A percentile compares a stretch with the other conserved stretches of the same genome.
Conservation (phyloP, 148 eudicot species). For the Cornus suecica region DNA sequence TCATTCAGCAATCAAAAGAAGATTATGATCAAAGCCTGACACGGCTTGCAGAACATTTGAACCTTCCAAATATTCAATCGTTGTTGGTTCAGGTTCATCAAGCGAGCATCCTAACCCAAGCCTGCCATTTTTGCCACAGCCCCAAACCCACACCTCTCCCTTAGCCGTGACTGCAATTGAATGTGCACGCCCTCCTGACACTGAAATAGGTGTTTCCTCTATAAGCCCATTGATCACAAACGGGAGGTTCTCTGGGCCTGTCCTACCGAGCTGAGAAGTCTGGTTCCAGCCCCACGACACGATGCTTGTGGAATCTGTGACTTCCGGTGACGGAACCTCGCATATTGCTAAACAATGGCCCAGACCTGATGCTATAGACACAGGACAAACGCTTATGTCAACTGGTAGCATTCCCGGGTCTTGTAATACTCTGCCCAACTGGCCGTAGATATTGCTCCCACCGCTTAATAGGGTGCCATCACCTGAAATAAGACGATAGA, state of each 20-base stretch:
- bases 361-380: conserved; percentile 68
- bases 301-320: conserved; percentile 19
- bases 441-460: conserved; percentile 83
- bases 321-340: conserved; percentile 23
- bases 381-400: conserved; percentile 43
- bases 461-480: conserved; percentile 76
- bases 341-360: conserved; percentile 89
- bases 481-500: conserved; percentile 35
- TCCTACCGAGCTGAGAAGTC: conserved; percentile 82
- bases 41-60: conserved; percentile 70
- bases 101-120: conserved; percentile 87
- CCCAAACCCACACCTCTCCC: conserved; percentile 82
- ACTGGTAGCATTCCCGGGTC: conserved; percentile 61
- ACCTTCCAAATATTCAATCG: conserved; percentile 55
- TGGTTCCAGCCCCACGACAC: conserved; percentile 97
- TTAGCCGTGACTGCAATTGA: conserved; percentile 59
- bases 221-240: conserved; percentile 42
- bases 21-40: conserved; percentile 87
- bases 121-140: conserved; percentile 90
- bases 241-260: conserved; percentile 59
- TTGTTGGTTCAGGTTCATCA: conserved; percentile 70
- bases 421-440: conserved; percentile 60
- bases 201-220: conserved; percentile 43
- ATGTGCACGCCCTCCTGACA: conserved; percentile 87
- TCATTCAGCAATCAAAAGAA: conserved; percentile 61